Evolutionary conservation across 257 asterid genomes (phyloP), one percentile per base, ranked within the genome.

Genomic region (Nicotiana tomentosiformis): DNA sequence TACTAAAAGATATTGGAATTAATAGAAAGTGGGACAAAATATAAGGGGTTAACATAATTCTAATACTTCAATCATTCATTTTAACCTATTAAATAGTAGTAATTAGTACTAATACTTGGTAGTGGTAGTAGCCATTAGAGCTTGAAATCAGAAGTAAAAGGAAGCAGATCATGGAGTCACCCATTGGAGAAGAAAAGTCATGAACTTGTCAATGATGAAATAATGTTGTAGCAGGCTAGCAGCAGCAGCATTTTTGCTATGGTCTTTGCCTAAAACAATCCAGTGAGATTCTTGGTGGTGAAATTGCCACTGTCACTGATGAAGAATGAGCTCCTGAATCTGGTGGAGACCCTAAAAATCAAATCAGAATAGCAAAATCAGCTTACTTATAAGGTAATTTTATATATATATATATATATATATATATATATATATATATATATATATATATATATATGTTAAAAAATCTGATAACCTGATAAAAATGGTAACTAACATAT

Each of bases 261-360:
- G 93, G 84, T 35, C 94, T 83, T 70, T 89, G 93, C 39, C 92
- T 88, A 65, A 91, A 92, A 78, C 92, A 91, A 37, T 96, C 99
- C 35, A 96, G 84, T 46, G 98, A 93, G 32, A 94, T 94, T 79
- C 91, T 87, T n/a, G 97, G 98, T 14, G 98, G 94, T 5, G 99
- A 94, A 29, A 92, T 56, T 2, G 98, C 98, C 17, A 90, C 85
- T 2, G 98, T 93, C 80, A 96, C 97, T 0, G 96, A 56, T 6
- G 98, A 93, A 1, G 97, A 89, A 77, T 90, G 91, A 2, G 84
- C 91, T 81, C 94, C 95, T 1, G 98, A 93, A 60, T 93, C 98
- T n/a, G 95, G 91, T 16, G 99, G 98, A 9, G 99, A 94, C 88
- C 96, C 97, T 92, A 87, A 33, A 35, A 70, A 69, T 69, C 92